These are phyloP conservation scores for Aureobasidium sp. DNA, from an alignment of 2,329 filamentous ascomycete species.

Conservation along the genomic window DNA sequence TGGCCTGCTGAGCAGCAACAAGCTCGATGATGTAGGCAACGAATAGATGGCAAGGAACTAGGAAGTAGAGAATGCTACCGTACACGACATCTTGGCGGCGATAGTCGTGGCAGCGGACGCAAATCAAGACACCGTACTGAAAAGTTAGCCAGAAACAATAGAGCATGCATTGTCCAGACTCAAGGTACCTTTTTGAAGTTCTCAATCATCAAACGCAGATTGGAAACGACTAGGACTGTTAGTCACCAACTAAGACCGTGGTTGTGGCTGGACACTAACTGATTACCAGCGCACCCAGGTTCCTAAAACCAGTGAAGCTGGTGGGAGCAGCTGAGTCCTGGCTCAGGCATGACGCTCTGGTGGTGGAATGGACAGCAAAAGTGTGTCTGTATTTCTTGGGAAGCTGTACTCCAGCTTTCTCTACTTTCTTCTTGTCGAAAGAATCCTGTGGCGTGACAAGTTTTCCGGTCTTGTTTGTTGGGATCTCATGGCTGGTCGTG, in stretches of 20 bases:
- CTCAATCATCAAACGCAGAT: conserved; percentile 89
- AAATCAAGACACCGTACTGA: conserved; percentile 86
- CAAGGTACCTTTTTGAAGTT: conserved; percentile 78
- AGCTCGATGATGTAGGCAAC: conserved; percentile 86
- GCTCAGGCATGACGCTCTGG: conserved; percentile 73
- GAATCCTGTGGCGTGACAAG: not conserved
- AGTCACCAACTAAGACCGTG: not conserved
- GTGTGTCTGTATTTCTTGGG: conserved; percentile 80
- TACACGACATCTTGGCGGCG: conserved; percentile 68
- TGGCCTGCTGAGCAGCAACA: conserved; percentile 71
- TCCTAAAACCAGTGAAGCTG: conserved; percentile 89
- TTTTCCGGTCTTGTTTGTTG: not conserved
- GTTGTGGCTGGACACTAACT: conserved; percentile 41
- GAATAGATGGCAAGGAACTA: conserved; percentile 86
- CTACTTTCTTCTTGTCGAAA: not conserved
- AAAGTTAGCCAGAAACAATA: not conserved
- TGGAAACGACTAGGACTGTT: conserved; percentile 65
- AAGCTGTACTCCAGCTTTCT: not conserved
- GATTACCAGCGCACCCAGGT: conserved; percentile 90
- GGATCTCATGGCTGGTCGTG: conserved; percentile 15
- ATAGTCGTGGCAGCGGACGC: conserved; percentile 83
- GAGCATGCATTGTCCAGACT: not conserved
- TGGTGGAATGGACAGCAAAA: conserved; percentile 70
- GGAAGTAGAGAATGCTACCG: conserved; percentile 70
- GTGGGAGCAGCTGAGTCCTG: conserved; percentile 68